Conservation (phyloP, 768 basidiomycete species). For the Mycena kentingensis region DNA sequence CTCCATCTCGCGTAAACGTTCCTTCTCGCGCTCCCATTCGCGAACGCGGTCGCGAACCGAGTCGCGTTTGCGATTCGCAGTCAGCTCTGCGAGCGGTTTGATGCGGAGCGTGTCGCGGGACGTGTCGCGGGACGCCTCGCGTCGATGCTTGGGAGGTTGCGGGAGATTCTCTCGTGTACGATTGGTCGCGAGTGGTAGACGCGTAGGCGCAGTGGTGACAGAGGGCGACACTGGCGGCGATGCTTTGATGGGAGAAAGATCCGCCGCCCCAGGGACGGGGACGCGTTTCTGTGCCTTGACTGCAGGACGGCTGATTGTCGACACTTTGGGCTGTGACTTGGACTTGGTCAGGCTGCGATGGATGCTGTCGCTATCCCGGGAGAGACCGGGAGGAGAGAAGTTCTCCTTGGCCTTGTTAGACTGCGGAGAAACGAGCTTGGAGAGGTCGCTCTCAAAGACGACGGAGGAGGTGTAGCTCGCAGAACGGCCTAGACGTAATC, state of each 20-base stretch:
- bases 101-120: conserved; percentile 29
- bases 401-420: conserved; percentile 33
- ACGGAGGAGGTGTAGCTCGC: conserved; percentile 49
- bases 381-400: conserved; percentile 38
- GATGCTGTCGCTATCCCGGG: conserved; percentile 15
- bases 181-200: conserved; percentile 36
- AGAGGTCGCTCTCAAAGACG: conserved; percentile 52
- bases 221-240: conserved; percentile 48
- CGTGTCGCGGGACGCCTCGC: conserved; percentile 24
- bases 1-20: conserved; percentile 70
- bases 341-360: conserved; percentile 35
- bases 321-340: conserved; percentile 48
- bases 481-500: conserved; percentile 40
- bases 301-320: conserved; percentile 28
- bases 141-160: conserved; percentile 19
- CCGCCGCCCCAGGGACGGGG: conserved; percentile 34
- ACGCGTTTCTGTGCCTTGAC: conserved; percentile 42
- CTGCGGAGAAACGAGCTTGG: conserved; percentile 41
- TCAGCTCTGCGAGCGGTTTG: conserved; percentile 43
- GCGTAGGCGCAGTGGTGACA: conserved; percentile 38
- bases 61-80: conserved; percentile 43
- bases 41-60: conserved; percentile 61
- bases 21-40: conserved; percentile 76
- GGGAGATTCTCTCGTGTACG: conserved; percentile 30
- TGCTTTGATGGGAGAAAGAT: conserved; percentile 56